These are phyloP conservation scores for Silybum marianum DNA, from an alignment of 129 eudicot genomes.

Conservation along the genomic window DNA sequence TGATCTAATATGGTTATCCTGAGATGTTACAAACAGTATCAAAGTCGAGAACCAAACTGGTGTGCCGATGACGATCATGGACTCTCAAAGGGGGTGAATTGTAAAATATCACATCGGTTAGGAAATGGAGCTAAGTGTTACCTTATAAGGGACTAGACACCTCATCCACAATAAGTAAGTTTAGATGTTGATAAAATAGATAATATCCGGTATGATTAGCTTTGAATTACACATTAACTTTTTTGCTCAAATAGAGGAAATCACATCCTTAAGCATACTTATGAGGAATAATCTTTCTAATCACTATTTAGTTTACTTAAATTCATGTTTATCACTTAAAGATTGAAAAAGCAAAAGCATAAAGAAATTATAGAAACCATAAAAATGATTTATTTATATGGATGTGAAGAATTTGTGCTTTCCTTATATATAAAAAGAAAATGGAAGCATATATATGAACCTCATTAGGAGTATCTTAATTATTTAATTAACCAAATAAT, in stretches of 20 bases:
- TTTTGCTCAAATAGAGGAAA: background rate
- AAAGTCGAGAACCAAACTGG: too few relatives aligned
- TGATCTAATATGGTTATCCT: too few relatives aligned
- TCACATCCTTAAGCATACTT: background rate
- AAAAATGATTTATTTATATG: constrained; percentile 3
- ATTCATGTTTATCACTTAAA: background rate
- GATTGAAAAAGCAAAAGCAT: constrained; percentile 12
- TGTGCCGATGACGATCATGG: too few relatives aligned
- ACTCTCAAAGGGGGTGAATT: too few relatives aligned
- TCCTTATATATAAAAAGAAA: constrained; percentile 21
- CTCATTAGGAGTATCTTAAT: constrained; percentile 7
- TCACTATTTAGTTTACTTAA: background rate
- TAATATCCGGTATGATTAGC: too few relatives aligned
- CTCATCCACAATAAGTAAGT: too few relatives aligned
- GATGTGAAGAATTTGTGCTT: constrained; percentile 31
- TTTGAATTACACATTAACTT: too few relatives aligned
- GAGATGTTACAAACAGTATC: too few relatives aligned
- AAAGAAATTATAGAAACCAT: background rate
- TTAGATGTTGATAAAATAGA: too few relatives aligned
- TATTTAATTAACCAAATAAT: background rate
- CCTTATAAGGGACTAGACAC: too few relatives aligned
- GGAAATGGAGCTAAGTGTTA: too few relatives aligned
- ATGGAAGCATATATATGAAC: constrained; percentile 22
- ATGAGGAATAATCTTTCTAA: background rate
- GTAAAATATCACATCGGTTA: too few relatives aligned